Base-by-base conservation (phyloP, 1,139 yeast species). In the Saccharomyces hybrid region DNA sequence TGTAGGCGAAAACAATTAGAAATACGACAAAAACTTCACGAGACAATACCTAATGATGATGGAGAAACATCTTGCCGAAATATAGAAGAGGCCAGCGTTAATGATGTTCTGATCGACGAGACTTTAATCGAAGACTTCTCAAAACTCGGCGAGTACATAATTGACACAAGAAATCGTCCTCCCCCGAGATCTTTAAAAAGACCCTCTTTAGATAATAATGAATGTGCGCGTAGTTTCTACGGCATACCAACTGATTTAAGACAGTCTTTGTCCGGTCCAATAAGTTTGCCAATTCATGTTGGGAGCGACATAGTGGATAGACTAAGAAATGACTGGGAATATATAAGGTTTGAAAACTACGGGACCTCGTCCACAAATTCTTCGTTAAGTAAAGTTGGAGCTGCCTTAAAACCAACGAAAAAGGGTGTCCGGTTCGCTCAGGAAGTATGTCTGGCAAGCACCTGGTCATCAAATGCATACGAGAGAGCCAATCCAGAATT, bases 161-260 rank as follows among this genome's bases (percentile, higher is more conserved):
- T 54, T 19, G 52, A 47, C 16, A 44, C 51, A 16, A 46, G 56
- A 5, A 49, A n/a, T 25, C 42, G 26, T 3, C 58, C 60, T 16
- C 67, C 67, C 3, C 64, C 61, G 27, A 60, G 67, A 48, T 64
- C 68, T n/a, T 49, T 51, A 0, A 58, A 50, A 38, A 57, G 68
- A 27, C 68, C 68, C 1, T 46, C 28, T 4, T 46, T 63, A 16
- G 42, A 52, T 6, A 56, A 53, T 46, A 38, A 38, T 19, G 44
- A 16, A 19, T 38, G 13, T 16, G 44, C 44, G n/a, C 44, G 44
- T 3, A 11, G 9, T 4, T 38, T 38, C 3, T 38, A 38, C 44
- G 9, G 13, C 44, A 6, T 38, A 19, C 13, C 44, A 6, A 38
- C 44, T 4, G 26, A 38, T 16, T 38, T 19, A 9, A 11, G 44